Evolutionary conservation across 2,329 filamentous ascomycete genomes (phyloP), one percentile per base, ranked within the genome.

Genomic region (Penicillium palitans): DNA sequence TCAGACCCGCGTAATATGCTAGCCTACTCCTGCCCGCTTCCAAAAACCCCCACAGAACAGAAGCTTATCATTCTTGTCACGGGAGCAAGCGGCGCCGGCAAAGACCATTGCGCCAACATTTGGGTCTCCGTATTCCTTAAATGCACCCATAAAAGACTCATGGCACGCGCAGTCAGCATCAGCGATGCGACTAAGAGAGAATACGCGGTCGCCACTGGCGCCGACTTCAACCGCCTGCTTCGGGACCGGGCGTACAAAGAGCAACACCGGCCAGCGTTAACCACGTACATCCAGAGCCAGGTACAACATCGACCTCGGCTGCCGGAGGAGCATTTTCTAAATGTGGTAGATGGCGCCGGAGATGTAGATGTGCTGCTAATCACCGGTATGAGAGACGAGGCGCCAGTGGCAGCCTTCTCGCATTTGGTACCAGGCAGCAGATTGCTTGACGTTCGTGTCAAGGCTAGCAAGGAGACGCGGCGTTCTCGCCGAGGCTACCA

Each of bases 341-440:
- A 75, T 25, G 70, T 81, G 2, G 80, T 87, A 3, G 19, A 72
- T 35, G 56, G 61, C 13, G 74, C 77, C 6, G 61, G 12, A 50
- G 77, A 78, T 68, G 73, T 78, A 2, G 81, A 87, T 56, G 83
- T 87, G 48, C 71, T 88, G 44, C 57, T 88, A 0, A 82, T 89
- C 62, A 88, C 85, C 0, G 85, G 85, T 0, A 83, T 87, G 81
- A 81, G 84, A 76, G 86, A 89, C 49, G 73, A 83, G 48, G 80
- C 84, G 6, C 86, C 85, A 0, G 77, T 87, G 12, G 74, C 82
- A 60, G 42, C 61, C 13, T 80, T 85, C 0, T 82, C 81, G n/a
- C 80, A 83, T 73, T 66, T 87, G 25, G 80, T 86, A 12, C 78
- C 84, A 49, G 69, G 77, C 2, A 81, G 74, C 59, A 82, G 75